Evolutionary conservation across 2,329 filamentous ascomycete genomes (phyloP).

Genomic region (Biscogniauxia mediterranea): DNA sequence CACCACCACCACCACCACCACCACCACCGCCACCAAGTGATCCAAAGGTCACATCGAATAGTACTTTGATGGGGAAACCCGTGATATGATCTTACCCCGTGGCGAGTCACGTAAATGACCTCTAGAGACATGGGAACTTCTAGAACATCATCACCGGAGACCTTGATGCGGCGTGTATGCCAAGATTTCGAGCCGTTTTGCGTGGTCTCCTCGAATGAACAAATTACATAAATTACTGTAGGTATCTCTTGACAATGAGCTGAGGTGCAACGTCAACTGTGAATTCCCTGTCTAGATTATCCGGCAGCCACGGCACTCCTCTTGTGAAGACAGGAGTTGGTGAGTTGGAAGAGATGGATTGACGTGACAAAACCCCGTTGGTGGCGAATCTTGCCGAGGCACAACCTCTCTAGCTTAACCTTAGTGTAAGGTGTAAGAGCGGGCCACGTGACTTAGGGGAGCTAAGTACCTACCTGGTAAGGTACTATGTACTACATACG

Average conservation of each 20-base stretch:
- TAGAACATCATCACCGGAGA: neutral
- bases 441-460: neutral
- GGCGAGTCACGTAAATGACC: conserved; percentile 71
- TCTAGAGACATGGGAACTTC: conserved; percentile 60
- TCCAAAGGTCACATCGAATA: neutral
- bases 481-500: too few relatives aligned
- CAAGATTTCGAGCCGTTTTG: neutral
- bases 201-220: neutral
- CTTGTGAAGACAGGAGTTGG: neutral
- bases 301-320: too few relatives aligned
- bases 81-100: conserved; percentile 58
- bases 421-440: too few relatives aligned
- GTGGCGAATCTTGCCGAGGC: neutral
- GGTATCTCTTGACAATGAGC: too few relatives aligned
- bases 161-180: too few relatives aligned
- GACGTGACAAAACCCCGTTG: neutral
- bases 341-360: neutral
- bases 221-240: neutral
- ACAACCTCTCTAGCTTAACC: neutral
- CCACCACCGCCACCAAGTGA: neutral
- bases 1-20: neutral
- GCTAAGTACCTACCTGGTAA: too few relatives aligned
- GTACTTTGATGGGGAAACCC: neutral
- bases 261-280: too few relatives aligned
- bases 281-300: too few relatives aligned